A percentile compares a stretch with the other conserved stretches of the same genome.
Conservation (phyloP, 176 grass and related monocot species). For the Metroxylon sagu region DNA sequence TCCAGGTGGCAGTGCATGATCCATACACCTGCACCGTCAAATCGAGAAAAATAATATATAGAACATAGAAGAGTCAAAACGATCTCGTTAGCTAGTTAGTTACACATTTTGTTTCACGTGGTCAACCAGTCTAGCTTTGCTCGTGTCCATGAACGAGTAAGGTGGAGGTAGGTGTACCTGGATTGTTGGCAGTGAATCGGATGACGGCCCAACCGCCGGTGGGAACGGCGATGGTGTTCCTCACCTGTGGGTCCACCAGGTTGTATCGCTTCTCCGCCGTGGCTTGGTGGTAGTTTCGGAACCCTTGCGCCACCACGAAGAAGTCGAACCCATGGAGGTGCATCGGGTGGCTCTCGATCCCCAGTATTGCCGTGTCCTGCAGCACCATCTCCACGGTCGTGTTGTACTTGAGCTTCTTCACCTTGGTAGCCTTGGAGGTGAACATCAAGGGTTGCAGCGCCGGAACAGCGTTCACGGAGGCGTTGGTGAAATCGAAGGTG, state of each 20-base stretch:
- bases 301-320: conserved; percentile 52
- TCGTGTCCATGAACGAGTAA: neutral
- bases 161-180: conserved; percentile 25
- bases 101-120: no score
- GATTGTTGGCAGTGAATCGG: conserved; percentile 57
- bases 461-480: neutral
- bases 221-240: conserved; percentile 58
- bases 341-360: conserved; percentile 60
- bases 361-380: conserved; percentile 55
- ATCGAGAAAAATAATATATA: neutral
- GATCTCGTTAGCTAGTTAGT: neutral
- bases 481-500: conserved; percentile 48
- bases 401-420: conserved; percentile 35
- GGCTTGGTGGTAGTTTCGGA: conserved; percentile 39
- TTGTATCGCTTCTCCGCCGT: conserved; percentile 15
- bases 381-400: conserved; percentile 54
- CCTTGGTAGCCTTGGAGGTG: conserved; percentile 33
- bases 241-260: conserved; percentile 48
- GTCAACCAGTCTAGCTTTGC: no score
- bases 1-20: conserved; percentile 72
- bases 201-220: conserved; percentile 55
- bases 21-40: conserved; percentile 33
- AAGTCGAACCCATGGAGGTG: conserved; percentile 67
- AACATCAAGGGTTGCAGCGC: conserved; percentile 1
- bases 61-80: neutral